Percentiles rank a stretch among this genome's conserved stretches.
Conservation (phyloP, 306 rosid genomes). For the Herpetospermum pedunculosum region DNA sequence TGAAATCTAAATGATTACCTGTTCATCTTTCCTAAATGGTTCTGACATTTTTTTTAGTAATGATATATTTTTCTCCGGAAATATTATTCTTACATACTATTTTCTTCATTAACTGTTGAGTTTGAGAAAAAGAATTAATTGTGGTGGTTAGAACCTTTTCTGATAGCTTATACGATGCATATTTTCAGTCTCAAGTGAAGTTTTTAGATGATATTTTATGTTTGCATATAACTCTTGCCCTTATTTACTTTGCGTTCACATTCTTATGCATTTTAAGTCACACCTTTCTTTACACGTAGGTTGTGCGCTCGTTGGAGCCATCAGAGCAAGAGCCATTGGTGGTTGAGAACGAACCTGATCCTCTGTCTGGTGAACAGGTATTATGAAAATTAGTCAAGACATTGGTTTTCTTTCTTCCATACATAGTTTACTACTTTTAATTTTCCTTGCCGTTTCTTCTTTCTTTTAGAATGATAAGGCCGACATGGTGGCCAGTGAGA, state of each 20-base stretch:
- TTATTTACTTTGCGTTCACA: slow-evolving; percentile 10
- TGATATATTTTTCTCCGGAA: background rate
- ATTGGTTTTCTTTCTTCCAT: background rate
- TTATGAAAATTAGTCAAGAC: background rate
- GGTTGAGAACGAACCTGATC: slow-evolving; percentile 72
- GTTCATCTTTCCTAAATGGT: background rate
- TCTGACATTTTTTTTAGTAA: background rate
- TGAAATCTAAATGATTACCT: background rate
- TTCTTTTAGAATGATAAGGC: background rate
- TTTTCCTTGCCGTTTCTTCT: background rate
- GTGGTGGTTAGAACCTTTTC: background rate
- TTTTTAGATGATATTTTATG: background rate
- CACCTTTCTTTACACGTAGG: slow-evolving; percentile 19
- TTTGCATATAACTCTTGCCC: background rate
- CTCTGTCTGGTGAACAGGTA: slow-evolving; percentile 96
- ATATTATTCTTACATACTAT: background rate
- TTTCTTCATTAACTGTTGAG: background rate
- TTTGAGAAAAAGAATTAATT: background rate
- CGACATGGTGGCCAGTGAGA: background rate
- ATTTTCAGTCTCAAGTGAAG: background rate
- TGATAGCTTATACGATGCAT: background rate
- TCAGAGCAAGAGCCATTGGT: slow-evolving; percentile 61
- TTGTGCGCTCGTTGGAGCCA: slow-evolving; percentile 43
- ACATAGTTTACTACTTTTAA: background rate
- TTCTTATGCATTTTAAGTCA: background rate